Evolutionary conservation across 1,284 basidiomycete species (phyloP), one percentile per base, ranked within the genome.

Genomic region (Marasmius fiardii): DNA sequence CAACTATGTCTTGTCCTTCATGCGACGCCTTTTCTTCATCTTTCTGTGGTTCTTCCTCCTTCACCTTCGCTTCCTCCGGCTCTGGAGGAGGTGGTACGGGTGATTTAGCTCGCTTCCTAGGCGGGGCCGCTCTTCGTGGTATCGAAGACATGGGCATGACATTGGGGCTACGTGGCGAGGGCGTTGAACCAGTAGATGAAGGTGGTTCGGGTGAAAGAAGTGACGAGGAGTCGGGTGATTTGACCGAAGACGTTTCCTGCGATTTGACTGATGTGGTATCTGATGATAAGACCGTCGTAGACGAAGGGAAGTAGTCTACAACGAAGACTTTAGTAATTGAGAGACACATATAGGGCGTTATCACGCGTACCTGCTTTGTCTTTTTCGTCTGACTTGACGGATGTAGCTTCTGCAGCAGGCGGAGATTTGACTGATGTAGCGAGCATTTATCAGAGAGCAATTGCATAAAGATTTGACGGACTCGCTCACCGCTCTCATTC

Each of bases 111-210:
- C 85, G 86, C 71, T 80, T 86, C 50, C 88, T 76, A 3, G 89
- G 88, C 44, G 87, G 88, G 3, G 73, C 85, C 16, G 85, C 77
- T 4, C 89, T 79, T 45, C 83, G 80, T 39, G 88, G 89, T 10
- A 68, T 84, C n/a, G 78, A 76, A 14, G 88, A 87, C 3, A 88
- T 72, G n/a, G 88, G 89, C 87, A 91, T 91, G 0, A 81, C 74
- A 6, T 65, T 58, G 2, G 83, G 77, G 20, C 70, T 70, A 39
- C 74, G 77, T 0, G 58, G 64, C 37, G 61, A 58, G 26, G 50
- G 61, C 4, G 56, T 57, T 52, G 18, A 57, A 47, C 65, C 58
- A 44, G 61, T 53, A 48, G 64, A 68, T 11, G 73, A 62, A 21
- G 68, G 65, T 0, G 75, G 70, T 1, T 76, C 76, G 0, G 69